Base-by-base conservation (phyloP, 805 yeast species). In the Candida boidinii region DNA sequence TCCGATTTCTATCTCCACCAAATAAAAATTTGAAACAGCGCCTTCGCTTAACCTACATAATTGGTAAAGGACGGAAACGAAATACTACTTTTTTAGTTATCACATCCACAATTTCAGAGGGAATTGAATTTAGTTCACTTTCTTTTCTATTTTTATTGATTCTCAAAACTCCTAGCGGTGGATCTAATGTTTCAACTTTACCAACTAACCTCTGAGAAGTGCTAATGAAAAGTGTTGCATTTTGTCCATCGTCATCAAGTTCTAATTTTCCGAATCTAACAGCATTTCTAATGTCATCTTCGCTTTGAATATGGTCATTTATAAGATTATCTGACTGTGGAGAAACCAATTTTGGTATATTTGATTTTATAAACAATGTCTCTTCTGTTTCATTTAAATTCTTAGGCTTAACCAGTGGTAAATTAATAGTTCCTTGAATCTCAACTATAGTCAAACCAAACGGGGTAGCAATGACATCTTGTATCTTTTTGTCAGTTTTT, bases 161-260 rank as follows among this genome's bases (percentile, higher is more conserved):
- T 42, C 66, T 64, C 43, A 83, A 42, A 8, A 83, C 58, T 0
- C 78, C 92, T 29, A 82, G 46, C 0, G 94, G 92, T 0, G 76
- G 70, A 9, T 72, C 76, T 10, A 83, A 48, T 14, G 69, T 62
- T 24, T 70, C 76, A 3, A 82, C 48, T 2, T 60, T 56, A 0
- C 94, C 94, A 16, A 80, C 41, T 17, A 83, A 54, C 39, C 90
- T 60, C 49, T 83, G 94, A 5, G 83, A 73, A 17, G 70, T 76
- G 2, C 88, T 84, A 8, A 83, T 66, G 38, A 60, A 75, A 31
- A 83, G 49, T 0, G 79, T 73, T 1, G 76, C 84, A 27, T 63
- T 66, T 15, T 53, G 39, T 2, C 56, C 60, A 23, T 66, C 69
- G 3, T 51, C 49, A 18, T 70, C 72, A 12, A 73, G 44, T 29